Evolutionary conservation across 23 red algal genomes (phyloP), one percentile per base, ranked within the genome.

Genomic region (Pyropia haitanensis): DNA sequence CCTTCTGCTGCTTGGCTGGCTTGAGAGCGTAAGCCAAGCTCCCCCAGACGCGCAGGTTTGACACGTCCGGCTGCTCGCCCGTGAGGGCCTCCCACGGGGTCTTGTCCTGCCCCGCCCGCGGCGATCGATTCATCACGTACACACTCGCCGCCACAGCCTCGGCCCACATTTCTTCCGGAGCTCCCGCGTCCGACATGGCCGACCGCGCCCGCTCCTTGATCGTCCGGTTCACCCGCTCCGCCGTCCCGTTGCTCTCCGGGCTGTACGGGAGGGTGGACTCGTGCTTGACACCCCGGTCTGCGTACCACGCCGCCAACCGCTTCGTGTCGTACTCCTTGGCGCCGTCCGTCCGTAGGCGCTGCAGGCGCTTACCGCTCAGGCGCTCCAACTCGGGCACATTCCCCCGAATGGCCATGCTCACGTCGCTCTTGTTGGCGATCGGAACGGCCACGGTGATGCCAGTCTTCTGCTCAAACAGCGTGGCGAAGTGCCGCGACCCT

Each of bases 171-270:
- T 55, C 20, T 2, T 32, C 30, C 2, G 2, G 2, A 2, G 25
- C 17, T 5, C 15, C 16, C 2, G 46, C 29, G 27, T 20, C 46
- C 23, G 64, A 18, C 77, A 81, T 70, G 2, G 5, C 30, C 5
- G 27, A 53, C 6, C 65, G 77, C 51, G 65, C 65, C 56, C 57
- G 70, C n/a, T 84, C 79, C 27, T 53, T 48, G 9, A 84, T 20
- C 2, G 61, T 84, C 5, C 68, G 30, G 68, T 84, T 84, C 17
- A 34, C 18, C 13, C 67, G 51, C 48, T 84, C 68, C 19, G 68
- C 79, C 9, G 46, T 29, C 13, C 57, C 79, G 4, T 84, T 84
- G 18, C 55, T 60, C 48, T 84, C 25, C 1, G 79, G 79, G 3
- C 50, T 28, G 27, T 74, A 74, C 33, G 68, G 49, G 0, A 32